These are phyloP conservation scores for Daedaleopsis nitida DNA, from an alignment of 768 basidiomycete genomes.

Conservation along the genomic window DNA sequence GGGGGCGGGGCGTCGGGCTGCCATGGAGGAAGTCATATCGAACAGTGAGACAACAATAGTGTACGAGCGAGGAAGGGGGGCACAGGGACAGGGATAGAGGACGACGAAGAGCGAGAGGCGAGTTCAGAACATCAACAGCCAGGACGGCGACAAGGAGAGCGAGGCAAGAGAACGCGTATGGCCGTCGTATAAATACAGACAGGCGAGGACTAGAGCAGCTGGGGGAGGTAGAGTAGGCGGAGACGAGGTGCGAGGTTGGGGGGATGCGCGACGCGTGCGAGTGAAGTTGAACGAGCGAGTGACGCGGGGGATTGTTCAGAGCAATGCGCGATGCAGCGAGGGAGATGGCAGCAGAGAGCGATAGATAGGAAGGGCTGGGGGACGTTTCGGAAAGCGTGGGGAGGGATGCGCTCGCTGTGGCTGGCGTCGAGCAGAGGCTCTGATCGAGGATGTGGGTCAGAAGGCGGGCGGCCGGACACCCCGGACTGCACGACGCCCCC, in stretches of 20 bases:
- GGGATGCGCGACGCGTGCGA: slow-evolving; percentile 45
- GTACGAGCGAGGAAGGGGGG: slow-evolving; percentile 21
- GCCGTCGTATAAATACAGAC: slow-evolving; percentile 48
- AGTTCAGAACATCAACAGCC: slow-evolving; percentile 48
- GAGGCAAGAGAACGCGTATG: slow-evolving; percentile 37
- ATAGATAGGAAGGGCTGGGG: slow-evolving; percentile 38
- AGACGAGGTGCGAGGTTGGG: slow-evolving; percentile 31
- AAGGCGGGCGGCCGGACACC: slow-evolving; percentile 29
- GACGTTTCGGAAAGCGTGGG: slow-evolving; percentile 43
- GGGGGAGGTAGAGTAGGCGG: slow-evolving; percentile 31
- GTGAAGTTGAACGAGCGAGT: slow-evolving; percentile 18
- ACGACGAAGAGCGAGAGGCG: slow-evolving; percentile 23
- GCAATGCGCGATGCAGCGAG: slow-evolving; percentile 27
- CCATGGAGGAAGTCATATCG: slow-evolving; percentile 37
- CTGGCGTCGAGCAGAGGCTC: slow-evolving; percentile 42
- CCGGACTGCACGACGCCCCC: slow-evolving; percentile 42
- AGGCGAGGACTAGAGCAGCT: slow-evolving; percentile 33
- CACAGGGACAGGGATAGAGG: slow-evolving; percentile 14
- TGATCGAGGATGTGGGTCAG: slow-evolving; percentile 46
- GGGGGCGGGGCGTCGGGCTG: slow-evolving; percentile 30
- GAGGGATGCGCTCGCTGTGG: slow-evolving; percentile 44
- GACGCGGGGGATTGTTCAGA: slow-evolving; percentile 8
- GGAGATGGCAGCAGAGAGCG: slow-evolving; percentile 23
- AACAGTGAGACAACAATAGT: slow-evolving; percentile 27
- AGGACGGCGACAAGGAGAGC: slow-evolving; percentile 32